A percentile compares a stretch with the other conserved stretches of the same genome.
These are phyloP conservation scores for Psidium guajava DNA, from an alignment of 345 rosid species.

Conservation along the genomic window DNA sequence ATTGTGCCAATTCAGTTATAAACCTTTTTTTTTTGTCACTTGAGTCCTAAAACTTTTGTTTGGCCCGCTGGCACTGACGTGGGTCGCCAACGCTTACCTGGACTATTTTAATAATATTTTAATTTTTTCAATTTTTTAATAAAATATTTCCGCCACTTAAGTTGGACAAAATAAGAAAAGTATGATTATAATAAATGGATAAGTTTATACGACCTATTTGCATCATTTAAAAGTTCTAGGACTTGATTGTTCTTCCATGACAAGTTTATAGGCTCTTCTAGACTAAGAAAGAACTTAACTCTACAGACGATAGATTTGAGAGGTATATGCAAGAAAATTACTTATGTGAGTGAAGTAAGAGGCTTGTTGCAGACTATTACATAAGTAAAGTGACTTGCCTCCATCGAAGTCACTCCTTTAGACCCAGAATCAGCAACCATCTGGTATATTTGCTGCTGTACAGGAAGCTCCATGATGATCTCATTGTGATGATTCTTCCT, in stretches of 20 bases:
- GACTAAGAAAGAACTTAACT: background rate
- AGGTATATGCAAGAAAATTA: background rate
- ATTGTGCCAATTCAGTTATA: too few species aligned
- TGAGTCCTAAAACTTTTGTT: too few species aligned
- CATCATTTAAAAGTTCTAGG: background rate
- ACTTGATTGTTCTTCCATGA: background rate
- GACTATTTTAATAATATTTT: too few species aligned
- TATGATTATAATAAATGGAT: background rate
- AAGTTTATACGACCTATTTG: background rate
- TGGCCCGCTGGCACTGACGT: too few species aligned
- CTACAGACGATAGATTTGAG: background rate
- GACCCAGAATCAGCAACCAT: slow-evolving; percentile 66
- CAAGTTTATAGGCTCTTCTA: background rate
- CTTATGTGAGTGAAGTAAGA: background rate
- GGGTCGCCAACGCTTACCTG: too few species aligned
- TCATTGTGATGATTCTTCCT: slow-evolving; percentile 44
- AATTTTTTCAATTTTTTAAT: too few species aligned
- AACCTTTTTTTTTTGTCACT: too few species aligned
- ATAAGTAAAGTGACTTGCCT: slow-evolving; percentile 23
- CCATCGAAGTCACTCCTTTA: slow-evolving; percentile 50
- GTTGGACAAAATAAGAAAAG: background rate
- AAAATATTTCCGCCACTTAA: background rate
- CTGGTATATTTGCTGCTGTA: slow-evolving; percentile 73
- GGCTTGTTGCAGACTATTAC: background rate
- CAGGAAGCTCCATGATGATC: slow-evolving; percentile 63